Conservation (phyloP, 345 rosid species). For the Litchi chinensis region DNA sequence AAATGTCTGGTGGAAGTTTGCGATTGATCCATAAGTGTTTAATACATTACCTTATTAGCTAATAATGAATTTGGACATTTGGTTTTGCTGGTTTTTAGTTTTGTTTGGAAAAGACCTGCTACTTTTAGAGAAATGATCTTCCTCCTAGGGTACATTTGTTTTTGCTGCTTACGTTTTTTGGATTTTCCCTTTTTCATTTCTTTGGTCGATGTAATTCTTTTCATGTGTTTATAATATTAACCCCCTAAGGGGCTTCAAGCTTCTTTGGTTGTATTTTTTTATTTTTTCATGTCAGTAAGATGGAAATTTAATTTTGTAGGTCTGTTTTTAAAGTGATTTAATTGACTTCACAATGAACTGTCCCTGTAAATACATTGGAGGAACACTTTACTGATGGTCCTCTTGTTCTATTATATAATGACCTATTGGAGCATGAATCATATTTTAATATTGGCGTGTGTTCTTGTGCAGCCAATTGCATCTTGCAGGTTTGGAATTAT, state of each 20-base stretch:
- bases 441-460: background rate
- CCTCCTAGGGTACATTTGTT: background rate
- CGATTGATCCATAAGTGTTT: background rate
- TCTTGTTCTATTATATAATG: background rate
- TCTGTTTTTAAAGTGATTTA: background rate
- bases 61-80: background rate
- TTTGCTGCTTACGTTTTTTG: background rate
- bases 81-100: background rate
- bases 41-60: background rate
- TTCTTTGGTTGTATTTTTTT: background rate
- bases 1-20: background rate
- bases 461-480: constrained; percentile 61
- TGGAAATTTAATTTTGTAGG: background rate
- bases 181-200: background rate
- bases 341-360: background rate
- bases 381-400: background rate
- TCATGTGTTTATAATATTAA: background rate
- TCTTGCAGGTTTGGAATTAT: constrained; percentile 89
- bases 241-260: background rate
- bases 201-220: background rate
- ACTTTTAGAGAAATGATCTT: background rate
- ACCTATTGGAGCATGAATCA: background rate
- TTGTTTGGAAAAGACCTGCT: background rate
- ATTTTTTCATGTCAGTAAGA: too few relatives aligned
- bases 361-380: background rate